These are phyloP conservation scores for Komagataella populi DNA, from an alignment of 805 yeast genomes.

Conservation along the genomic window DNA sequence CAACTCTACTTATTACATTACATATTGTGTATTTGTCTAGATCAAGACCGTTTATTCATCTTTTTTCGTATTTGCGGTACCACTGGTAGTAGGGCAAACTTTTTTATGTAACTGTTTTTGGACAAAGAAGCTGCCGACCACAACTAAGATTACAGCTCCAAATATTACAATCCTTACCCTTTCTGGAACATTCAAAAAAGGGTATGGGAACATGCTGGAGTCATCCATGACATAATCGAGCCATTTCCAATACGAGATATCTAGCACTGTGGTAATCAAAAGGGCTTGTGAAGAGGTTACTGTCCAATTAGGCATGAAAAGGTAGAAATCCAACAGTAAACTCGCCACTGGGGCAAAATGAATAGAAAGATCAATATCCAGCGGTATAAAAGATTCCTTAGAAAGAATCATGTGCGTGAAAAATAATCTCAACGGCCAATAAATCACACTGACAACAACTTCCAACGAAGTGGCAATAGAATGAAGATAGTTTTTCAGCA, in stretches of 20 bases:
- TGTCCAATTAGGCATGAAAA: constrained; percentile 33
- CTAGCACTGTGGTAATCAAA: constrained; percentile 20
- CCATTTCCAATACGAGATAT: constrained; percentile 39
- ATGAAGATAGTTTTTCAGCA: constrained; percentile 26
- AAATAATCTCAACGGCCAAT: constrained; percentile 56
- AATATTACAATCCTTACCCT: constrained; percentile 34
- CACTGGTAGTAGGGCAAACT: not conserved
- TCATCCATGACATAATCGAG: constrained; percentile 36
- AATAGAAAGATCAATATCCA: constrained; percentile 38
- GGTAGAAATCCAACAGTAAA: constrained; percentile 39
- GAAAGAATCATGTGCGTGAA: constrained; percentile 33
- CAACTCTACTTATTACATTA: no score
- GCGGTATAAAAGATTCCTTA: constrained; percentile 23
- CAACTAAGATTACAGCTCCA: constrained; percentile 24
- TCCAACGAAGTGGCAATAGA: constrained; percentile 48
- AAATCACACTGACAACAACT: constrained; percentile 44
- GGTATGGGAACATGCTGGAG: constrained; percentile 41
- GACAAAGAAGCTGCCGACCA: constrained; percentile 15
- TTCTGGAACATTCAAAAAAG: constrained; percentile 43
- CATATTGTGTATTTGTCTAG: not conserved
- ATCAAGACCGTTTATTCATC: not conserved
- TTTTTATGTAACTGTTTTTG: constrained; percentile 10
- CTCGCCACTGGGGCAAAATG: constrained; percentile 46
- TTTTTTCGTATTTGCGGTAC: not conserved
- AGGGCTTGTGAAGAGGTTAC: constrained; percentile 23